Conservation (phyloP, 345 rosid species). For the Eucalyptus polybractea region DNA sequence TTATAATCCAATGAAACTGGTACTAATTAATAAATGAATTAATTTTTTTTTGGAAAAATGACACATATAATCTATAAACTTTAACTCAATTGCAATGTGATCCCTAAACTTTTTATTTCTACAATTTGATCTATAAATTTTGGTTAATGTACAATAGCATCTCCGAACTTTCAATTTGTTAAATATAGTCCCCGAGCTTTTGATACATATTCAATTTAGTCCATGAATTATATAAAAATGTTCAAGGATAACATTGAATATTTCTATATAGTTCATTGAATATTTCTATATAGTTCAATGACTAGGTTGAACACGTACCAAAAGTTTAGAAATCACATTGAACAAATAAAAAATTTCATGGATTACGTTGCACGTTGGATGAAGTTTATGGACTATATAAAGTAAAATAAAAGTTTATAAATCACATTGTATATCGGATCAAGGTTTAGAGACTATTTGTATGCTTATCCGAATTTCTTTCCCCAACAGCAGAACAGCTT, state of each 20-base stretch:
- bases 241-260: rapidly evolving
- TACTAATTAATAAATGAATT: neutral
- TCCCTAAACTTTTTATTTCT: rapidly evolving
- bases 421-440: too few species aligned
- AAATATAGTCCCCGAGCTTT: rapidly evolving
- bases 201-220: rapidly evolving
- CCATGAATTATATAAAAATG: too few species aligned
- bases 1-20: neutral
- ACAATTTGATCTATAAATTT: rapidly evolving
- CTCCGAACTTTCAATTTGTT: neutral
- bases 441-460: too few species aligned
- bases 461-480: neutral
- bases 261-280: too few species aligned
- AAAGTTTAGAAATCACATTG: rapidly evolving
- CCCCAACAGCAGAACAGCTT: neutral
- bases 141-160: rapidly evolving
- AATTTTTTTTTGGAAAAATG: too few species aligned
- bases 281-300: too few species aligned
- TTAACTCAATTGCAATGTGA: neutral
- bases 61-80: too few species aligned
- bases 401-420: too few species aligned
- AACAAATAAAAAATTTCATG: too few species aligned
- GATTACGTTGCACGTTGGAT: rapidly evolving
- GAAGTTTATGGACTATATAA: neutral
- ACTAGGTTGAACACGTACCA: rapidly evolving